A percentile compares a stretch with the other conserved stretches of the same genome.
Evolutionary conservation across 306 rosid species (phyloP).

Genomic region (Trichosanthes cucumerina): DNA sequence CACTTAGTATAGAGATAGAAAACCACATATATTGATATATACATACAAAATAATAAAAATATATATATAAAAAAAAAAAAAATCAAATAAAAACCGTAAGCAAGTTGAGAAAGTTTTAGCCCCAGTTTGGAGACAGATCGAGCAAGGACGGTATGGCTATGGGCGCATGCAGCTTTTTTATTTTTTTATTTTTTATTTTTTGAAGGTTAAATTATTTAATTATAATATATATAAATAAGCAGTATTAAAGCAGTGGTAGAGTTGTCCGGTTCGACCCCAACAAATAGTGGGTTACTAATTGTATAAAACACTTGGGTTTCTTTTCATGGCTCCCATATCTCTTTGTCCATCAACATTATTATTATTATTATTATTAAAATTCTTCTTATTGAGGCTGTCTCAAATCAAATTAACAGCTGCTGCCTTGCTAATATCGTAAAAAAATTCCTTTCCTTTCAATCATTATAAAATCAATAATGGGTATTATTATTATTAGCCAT

Average conservation of each 20-base stretch:
- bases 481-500: not conserved
- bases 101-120: constrained; percentile 21
- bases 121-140: constrained; percentile 42
- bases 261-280: constrained; percentile 4
- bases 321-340: constrained; percentile 14
- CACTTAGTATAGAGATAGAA: not conserved
- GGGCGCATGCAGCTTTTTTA: not conserved
- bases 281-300: constrained; percentile 4
- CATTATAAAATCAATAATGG: not conserved
- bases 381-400: not conserved
- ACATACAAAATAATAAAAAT: not conserved
- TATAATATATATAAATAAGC: not conserved
- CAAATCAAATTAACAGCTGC: constrained; percentile 1
- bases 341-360: not conserved
- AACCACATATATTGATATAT: not conserved
- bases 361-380: not conserved
- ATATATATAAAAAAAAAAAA: not conserved
- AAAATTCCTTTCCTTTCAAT: not conserved
- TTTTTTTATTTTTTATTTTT: not conserved
- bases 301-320: not conserved
- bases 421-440: not conserved
- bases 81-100: not conserved
- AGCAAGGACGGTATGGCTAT: constrained; percentile 43
- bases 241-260: not conserved
- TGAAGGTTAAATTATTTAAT: not conserved